Evolutionary conservation across 345 rosid species (phyloP).

Genomic region (Bruguiera sexangula): DNA sequence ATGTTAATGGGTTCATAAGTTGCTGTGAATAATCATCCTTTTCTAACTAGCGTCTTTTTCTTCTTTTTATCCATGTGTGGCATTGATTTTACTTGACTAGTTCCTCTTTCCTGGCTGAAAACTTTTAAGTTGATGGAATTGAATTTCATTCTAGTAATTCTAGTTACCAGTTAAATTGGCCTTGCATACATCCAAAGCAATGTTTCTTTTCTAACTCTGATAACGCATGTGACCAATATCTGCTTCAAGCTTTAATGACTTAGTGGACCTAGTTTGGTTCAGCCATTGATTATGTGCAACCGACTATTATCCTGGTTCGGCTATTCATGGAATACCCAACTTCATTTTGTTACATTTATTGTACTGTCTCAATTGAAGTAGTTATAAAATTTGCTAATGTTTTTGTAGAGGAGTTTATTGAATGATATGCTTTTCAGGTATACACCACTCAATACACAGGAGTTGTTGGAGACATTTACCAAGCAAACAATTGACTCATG

Average conservation of each 20-base stretch:
- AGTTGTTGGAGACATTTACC: constrained; percentile 65
- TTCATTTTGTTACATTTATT: neutral
- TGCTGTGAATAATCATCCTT: neutral
- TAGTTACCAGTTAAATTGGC: neutral
- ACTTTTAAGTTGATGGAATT: neutral
- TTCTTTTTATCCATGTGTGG: neutral
- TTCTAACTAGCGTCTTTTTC: neutral
- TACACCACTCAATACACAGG: constrained; percentile 72
- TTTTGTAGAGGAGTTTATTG: constrained; percentile 8
- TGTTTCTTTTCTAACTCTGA: neutral
- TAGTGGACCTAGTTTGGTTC: neutral
- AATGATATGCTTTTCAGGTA: constrained; percentile 47
- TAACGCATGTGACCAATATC: too few species aligned
- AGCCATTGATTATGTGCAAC: neutral
- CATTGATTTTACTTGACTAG: neutral
- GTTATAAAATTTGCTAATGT: neutral
- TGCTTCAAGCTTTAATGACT: neutral
- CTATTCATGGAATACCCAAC: neutral
- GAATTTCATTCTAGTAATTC: neutral
- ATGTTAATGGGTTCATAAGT: neutral
- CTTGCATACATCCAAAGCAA: neutral
- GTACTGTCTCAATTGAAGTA: neutral
- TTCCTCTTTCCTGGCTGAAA: neutral
- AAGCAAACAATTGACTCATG: constrained; percentile 79
- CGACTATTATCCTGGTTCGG: neutral